Base-by-base conservation (phyloP, 441 rosid genomes). In the Cnidoscolus chayamansa region DNA sequence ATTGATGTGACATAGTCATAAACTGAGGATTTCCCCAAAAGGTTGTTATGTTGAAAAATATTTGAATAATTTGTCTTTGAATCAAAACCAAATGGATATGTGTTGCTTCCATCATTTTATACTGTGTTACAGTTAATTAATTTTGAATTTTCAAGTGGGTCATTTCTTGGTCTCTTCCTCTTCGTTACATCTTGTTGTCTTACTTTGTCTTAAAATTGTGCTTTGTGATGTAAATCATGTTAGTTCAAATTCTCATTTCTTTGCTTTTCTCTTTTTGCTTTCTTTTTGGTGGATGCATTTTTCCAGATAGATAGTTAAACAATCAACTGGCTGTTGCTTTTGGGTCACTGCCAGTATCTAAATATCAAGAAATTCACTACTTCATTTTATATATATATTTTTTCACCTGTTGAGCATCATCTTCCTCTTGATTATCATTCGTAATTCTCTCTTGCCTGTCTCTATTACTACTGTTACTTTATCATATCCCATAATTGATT, bases 391-490 rank as follows among this genome's bases (percentile, higher is more conserved):
- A 57, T 64, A 59, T 37, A 45, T 68, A 37, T 13, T 71, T 63
- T 85, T 80, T 77, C 83, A 81, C 85, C 86, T 86, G 78, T 76
- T 81, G 83, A 87, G 83, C 85, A 84, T 82, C 89, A 62, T 88
- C 62, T 49, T 81, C 87, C 84, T 83, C 90, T 77, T 78, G 77
- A 57, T 78, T 70, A 53, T 77, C 80, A 74, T 68, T 82, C 82
- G 49, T 63, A 68, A 71, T 54, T 78, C 75, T 81, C 80, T 77
- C 78, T 84, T 86, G 80, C 79, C 73, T 79, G 80, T 80, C 79
- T 80, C 80, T 76, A n/a, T 78, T 40, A 49, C 79, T 76, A 63
- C 77, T 74, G 66, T 69, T 68, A 47, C 71, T 82, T 66, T 71
- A 61, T 86, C 80, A 53, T 79, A 68, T 56, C 82, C 86, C 81